These are phyloP conservation scores for Fusarium clavum DNA, from an alignment of 2,329 filamentous ascomycete species.

Conservation along the genomic window DNA sequence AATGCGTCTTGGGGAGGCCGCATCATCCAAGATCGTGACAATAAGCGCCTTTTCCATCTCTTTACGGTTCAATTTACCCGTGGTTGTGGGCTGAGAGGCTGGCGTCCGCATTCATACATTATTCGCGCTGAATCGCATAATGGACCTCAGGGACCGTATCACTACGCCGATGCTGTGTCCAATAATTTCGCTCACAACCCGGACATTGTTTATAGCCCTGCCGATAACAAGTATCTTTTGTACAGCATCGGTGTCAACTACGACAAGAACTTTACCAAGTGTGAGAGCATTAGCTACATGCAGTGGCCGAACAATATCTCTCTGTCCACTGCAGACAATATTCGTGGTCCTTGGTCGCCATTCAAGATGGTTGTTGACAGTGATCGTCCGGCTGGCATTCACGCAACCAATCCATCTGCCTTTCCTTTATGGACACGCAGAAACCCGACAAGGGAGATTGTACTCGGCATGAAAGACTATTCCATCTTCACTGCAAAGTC, in stretches of 20 bases:
- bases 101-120: conserved; percentile 59
- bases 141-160: conserved; percentile 59
- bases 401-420: conserved; percentile 56
- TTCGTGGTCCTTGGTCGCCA: conserved; percentile 35
- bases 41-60: conserved; percentile 57
- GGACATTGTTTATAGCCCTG: conserved; percentile 57
- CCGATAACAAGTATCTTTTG: conserved; percentile 57
- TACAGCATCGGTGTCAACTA: conserved; percentile 56
- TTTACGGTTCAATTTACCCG: conserved; percentile 58
- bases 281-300: conserved; percentile 28
- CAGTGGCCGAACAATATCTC: conserved; percentile 45
- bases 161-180: conserved; percentile 54
- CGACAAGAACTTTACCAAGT: conserved; percentile 4
- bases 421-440: conserved; percentile 49
- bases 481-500: conserved; percentile 16
- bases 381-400: conserved; percentile 16
- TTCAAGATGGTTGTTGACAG: conserved; percentile 28
- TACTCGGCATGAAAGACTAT: conserved; percentile 25
- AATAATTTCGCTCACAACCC: conserved; percentile 61
- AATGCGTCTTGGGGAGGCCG: conserved; percentile 63
- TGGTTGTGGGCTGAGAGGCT: conserved; percentile 60
- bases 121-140: conserved; percentile 58
- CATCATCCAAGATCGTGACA: conserved; percentile 57
- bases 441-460: conserved; percentile 12
- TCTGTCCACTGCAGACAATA: conserved; percentile 28